Base-by-base conservation (phyloP, 495 filamentous ascomycete genomes). In the Thermothielavioides terrestris region DNA sequence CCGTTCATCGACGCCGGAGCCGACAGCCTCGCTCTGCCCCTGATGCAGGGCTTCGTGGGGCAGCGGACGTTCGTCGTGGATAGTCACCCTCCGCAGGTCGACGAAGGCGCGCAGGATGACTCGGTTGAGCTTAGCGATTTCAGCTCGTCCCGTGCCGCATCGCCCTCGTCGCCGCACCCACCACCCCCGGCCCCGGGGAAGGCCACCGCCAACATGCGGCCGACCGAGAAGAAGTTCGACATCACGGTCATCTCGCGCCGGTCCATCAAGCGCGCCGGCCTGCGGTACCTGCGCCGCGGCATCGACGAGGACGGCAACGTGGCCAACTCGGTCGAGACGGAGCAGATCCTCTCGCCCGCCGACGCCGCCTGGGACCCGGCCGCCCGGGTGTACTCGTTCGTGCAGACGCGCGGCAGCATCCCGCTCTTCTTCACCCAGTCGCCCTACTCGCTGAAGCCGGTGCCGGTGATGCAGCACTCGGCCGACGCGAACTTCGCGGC, bases 1-100 rank as follows among this genome's bases (percentile, higher is more conserved):
- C 82, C 82, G 3, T 90, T 98, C 49, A 82, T 87, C 43, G 75
- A 85, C 11, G 73, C 74, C 28, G 82, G 84, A 1, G 68, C 81
- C n/a, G 71, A 78, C 46, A 70, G 69, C 2, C 78, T 92, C 54
- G 75, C 88, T 8, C 61, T 98, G 42, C 92, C 92, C 0, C 57
- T 98, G 9, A 85, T 96, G 68, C 91, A 96, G 70, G 92, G 92
- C 5, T 98, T 96, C 58, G 86, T 98, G 18, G 89, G 90, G 2
- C 92, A 98, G 64, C 71, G 79, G 58, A 76, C 81, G 15, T 96
- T 98, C 60, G 74, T 78, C 15, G 74, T 88, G 6, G 77, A 78
- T 59, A 60, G 55, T 25, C 38, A 70, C 18, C 73, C 70, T 17
- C 67, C 71, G 11, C 73, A 75, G 51, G 40, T 56, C 20, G 70